Base-by-base conservation (phyloP, 225 moss, liverwort and hornwort genomes). In the Straminergon stramineum region DNA sequence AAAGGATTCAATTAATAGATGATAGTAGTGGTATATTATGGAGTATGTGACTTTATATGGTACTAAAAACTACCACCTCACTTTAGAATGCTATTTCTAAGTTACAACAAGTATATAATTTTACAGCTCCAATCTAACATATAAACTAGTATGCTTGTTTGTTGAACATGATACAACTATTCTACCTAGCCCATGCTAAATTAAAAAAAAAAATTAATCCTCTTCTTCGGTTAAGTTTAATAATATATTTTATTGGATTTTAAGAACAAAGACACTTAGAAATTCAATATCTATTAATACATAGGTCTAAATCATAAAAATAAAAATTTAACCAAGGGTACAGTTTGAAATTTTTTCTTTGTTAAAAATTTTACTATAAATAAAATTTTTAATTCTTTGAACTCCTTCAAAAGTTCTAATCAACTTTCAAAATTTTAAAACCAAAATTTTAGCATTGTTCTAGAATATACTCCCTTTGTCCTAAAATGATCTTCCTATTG, bases 241-340 rank as follows among this genome's bases (percentile, higher is more conserved):
- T 30, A 74, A 48, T 18, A 74, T 45, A 23, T 15, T 34, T 0
- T 14, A 21, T 8, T 35, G 22, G 4, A 35, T 53, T 34, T 53
- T 77, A 15, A 31, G 18, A 16, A 43, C 3, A 43, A 41, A 41
- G 8, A 43, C 16, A 43, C 1, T 70, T 15, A 43, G 8, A 23
- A 73, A 43, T 74, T 30, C 30, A 16, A 17, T 28, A 43, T 45
- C 45, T 74, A 48, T 12, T 43, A 28, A 24, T 15, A 26, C 0
- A 0, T 41, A 71, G n/a, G 39, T 19, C 16, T 69, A 69, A 23
- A 23, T 12, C 14, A 32, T 14, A 14, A 10, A 28, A 27, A 28
- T 27, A 15, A 17, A 18, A 75, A 31, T 4, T 19, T 1, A 18
- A 31, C 10, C 0, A 30, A 31, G 4, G 0, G 0, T 10, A n/a